A percentile compares a stretch with the other conserved stretches of the same genome.
These are phyloP conservation scores for Phytophthora pseudosyringae DNA, from an alignment of 352 stramenopile genomes.

Conservation along the genomic window DNA sequence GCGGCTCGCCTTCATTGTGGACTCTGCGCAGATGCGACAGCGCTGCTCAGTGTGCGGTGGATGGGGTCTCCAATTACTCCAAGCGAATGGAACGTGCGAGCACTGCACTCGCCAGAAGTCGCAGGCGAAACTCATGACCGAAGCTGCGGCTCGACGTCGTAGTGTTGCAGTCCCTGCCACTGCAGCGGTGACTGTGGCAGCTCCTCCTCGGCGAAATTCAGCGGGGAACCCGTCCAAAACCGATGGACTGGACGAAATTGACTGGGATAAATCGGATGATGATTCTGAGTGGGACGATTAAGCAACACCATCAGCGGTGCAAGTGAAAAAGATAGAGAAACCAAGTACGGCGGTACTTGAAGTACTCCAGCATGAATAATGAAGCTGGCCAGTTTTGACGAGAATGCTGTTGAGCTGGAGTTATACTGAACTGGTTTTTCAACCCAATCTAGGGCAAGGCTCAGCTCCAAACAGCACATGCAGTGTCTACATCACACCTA, in stretches of 20 bases:
- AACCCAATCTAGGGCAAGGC: not conserved
- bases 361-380: not conserved
- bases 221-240: conserved; percentile 14
- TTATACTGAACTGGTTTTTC: not conserved
- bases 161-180: conserved; percentile 13
- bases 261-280: conserved; percentile 57
- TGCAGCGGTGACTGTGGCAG: not conserved
- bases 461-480: too few relatives aligned
- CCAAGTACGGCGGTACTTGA: not conserved
- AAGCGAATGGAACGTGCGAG: conserved; percentile 51
- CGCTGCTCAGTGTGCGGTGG: conserved; percentile 57
- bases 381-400: not conserved
- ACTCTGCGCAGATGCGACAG: conserved; percentile 62
- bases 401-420: too few relatives aligned
- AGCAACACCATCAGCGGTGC: conserved; percentile 4
- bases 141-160: conserved; percentile 7
- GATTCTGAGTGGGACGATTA: conserved; percentile 63
- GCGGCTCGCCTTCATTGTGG: conserved; percentile 73
- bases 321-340: conserved; percentile 18
- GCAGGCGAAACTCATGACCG: conserved; percentile 6
- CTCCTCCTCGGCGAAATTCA: conserved; percentile 9
- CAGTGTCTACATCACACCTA: too few relatives aligned
- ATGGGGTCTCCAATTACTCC: conserved; percentile 65
- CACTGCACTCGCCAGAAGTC: conserved; percentile 57
- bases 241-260: conserved; percentile 29